Percentiles rank a stretch among this genome's conserved stretches.
Evolutionary conservation across 352 stramenopile species (phyloP).

Genomic region (Pilasporangium apinafurcum): DNA sequence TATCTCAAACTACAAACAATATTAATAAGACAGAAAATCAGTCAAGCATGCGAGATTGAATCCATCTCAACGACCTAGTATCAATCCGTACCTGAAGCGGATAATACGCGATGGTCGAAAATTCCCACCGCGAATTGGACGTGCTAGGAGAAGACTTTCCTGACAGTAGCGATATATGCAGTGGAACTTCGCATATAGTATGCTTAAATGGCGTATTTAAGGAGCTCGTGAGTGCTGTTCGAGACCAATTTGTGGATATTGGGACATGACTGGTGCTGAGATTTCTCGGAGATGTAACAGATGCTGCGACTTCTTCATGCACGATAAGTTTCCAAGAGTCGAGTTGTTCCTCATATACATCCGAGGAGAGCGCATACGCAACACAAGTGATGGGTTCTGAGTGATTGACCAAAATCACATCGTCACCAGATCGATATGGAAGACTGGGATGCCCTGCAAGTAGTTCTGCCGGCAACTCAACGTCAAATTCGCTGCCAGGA

Average conservation of each 20-base stretch:
- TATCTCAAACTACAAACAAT: conserved; percentile 79
- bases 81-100: conserved; percentile 75
- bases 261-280: conserved; percentile 8
- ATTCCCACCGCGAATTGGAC: conserved; percentile 50
- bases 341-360: conserved; percentile 79
- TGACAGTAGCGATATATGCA: conserved; percentile 56
- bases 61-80: background rate
- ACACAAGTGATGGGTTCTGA: conserved; percentile 92
- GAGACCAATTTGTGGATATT: conserved; percentile 65
- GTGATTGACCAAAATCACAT: conserved; percentile 92
- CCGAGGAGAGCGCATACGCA: conserved; percentile 92
- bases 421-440: conserved; percentile 80
- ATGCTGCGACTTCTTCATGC: conserved; percentile 28
- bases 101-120: conserved; percentile 69
- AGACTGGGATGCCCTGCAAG: conserved; percentile 85
- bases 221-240: conserved; percentile 41
- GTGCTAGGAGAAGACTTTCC: conserved; percentile 18
- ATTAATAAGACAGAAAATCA: background rate
- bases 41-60: background rate
- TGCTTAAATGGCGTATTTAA: conserved; percentile 64
- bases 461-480: conserved; percentile 56
- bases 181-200: conserved; percentile 39
- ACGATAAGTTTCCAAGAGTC: conserved; percentile 55
- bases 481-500: conserved; percentile 63
- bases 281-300: conserved; percentile 10